phyloP scores from a whole-genome alignment of 768 basidiomycete genomes.

The Ephemerocybe angulata region DNA sequence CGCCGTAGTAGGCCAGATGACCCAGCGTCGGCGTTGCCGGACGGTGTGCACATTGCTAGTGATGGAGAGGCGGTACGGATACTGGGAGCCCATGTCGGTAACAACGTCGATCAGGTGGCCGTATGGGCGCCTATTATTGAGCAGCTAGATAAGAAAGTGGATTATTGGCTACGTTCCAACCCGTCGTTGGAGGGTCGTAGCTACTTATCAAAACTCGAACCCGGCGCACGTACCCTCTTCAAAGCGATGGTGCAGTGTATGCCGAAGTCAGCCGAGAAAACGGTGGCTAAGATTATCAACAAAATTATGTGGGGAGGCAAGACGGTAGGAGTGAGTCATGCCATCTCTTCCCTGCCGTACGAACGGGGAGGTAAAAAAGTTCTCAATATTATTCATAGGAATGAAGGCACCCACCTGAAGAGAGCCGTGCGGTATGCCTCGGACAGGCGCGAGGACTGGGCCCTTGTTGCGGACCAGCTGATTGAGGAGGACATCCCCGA shows the following conservation, averaged over 20 bases:
- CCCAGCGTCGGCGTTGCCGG: slow-evolving; percentile 14
- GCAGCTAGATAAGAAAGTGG: slow-evolving; percentile 18
- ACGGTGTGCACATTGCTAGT: slow-evolving; percentile 23
- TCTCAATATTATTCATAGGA: slow-evolving; percentile 18
- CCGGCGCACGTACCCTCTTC: slow-evolving; percentile 23
- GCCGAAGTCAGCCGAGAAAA: slow-evolving; percentile 18
- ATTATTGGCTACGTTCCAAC: slow-evolving; percentile 21
- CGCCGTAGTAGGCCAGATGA: neutral
- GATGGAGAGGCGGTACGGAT: slow-evolving; percentile 28
- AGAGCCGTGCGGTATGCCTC: slow-evolving; percentile 15
- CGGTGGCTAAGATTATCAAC: slow-evolving; percentile 15
- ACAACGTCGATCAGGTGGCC: slow-evolving; percentile 15
- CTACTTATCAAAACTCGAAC: slow-evolving; percentile 19
- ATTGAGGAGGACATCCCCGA: neutral
- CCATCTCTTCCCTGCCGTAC: slow-evolving; percentile 6
- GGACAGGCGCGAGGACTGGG: slow-evolving; percentile 13
- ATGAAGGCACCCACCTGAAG: slow-evolving; percentile 20
- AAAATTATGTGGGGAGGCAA: slow-evolving; percentile 22
- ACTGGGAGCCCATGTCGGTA: slow-evolving; percentile 33
- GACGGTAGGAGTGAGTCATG: neutral
- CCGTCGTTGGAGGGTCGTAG: slow-evolving; percentile 19
- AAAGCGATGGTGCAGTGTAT: slow-evolving; percentile 23
- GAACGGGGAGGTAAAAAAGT: slow-evolving; percentile 13
- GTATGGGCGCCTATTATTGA: slow-evolving; percentile 25
- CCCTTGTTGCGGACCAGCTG: slow-evolving; percentile 7